These are phyloP conservation scores for Peronospora tabacina DNA, from an alignment of 352 stramenopile species.

Conservation along the genomic window DNA sequence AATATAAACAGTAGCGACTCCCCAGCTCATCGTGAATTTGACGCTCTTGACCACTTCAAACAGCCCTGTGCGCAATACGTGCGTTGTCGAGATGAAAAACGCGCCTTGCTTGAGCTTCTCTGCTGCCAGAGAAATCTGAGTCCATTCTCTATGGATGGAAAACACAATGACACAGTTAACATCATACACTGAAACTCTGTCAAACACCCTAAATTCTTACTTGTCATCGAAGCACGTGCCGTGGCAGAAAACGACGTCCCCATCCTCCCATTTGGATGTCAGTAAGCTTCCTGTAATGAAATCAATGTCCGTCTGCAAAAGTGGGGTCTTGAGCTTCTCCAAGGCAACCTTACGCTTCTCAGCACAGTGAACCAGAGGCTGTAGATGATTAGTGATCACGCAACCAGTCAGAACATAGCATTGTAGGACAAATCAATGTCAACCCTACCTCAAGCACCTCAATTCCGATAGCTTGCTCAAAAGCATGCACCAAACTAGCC, in stretches of 20 bases:
- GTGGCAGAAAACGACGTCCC: slow-evolving; percentile 78
- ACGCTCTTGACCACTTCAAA: slow-evolving; percentile 78
- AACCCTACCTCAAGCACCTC: slow-evolving; percentile 53
- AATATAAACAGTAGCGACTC: slow-evolving; percentile 72
- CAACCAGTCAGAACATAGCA: background rate
- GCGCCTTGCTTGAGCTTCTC: slow-evolving; percentile 81
- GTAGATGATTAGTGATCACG: background rate
- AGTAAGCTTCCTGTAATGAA: slow-evolving; percentile 66
- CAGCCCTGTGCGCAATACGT: slow-evolving; percentile 63
- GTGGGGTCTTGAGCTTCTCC: slow-evolving; percentile 30
- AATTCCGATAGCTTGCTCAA: slow-evolving; percentile 79
- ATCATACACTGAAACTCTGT: background rate
- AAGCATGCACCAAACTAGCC: slow-evolving; percentile 67
- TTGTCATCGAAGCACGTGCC: slow-evolving; percentile 79
- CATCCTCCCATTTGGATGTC: slow-evolving; percentile 57
- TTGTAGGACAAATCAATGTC: background rate
- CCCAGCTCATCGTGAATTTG: slow-evolving; percentile 81
- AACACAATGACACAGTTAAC: background rate
- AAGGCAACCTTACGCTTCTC: slow-evolving; percentile 63
- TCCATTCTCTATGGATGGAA: slow-evolving; percentile 48
- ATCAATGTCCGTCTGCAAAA: slow-evolving; percentile 57
- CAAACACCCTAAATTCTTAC: slow-evolving; percentile 28
- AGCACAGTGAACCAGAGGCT: slow-evolving; percentile 67
- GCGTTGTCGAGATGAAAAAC: slow-evolving; percentile 79
- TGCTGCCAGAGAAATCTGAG: slow-evolving; percentile 63